A percentile compares a stretch with the other conserved stretches of the same genome.
Evolutionary conservation across 2,329 filamentous ascomycete species (phyloP).

Genomic region (Xylaria sp.): DNA sequence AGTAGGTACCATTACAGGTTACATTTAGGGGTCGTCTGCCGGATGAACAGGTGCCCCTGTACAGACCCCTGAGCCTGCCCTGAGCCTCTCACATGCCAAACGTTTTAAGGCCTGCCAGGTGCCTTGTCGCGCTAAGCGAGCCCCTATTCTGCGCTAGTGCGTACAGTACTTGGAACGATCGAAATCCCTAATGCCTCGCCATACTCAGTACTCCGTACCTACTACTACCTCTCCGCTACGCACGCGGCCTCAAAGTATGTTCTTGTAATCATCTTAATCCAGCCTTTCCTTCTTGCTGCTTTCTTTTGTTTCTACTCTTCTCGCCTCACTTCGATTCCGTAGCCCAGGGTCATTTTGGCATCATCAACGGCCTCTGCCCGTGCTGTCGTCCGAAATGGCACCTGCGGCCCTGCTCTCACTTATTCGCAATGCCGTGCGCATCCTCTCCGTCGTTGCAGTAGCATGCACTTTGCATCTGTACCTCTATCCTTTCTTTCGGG

Average conservation of each 20-base stretch:
- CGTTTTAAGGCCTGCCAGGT: no score
- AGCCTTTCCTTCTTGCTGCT: neutral
- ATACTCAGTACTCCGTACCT: neutral
- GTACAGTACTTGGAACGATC: neutral
- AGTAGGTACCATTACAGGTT: no score
- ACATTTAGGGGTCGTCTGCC: no score
- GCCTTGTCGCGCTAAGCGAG: neutral
- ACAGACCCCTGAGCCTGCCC: no score
- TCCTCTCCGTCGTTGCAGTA: slow-evolving; percentile 69
- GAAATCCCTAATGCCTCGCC: no score
- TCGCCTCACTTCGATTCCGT: slow-evolving; percentile 13
- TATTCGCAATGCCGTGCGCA: slow-evolving; percentile 62
- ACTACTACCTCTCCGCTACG: neutral
- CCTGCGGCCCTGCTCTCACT: slow-evolving; percentile 58
- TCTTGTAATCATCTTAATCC: neutral
- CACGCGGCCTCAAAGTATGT: neutral
- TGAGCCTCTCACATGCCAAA: no score
- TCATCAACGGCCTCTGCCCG: slow-evolving; percentile 39
- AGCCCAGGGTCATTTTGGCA: slow-evolving; percentile 31
- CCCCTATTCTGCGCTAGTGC: slow-evolving; percentile 24
- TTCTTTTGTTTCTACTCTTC: neutral
- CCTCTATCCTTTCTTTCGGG: slow-evolving; percentile 80
- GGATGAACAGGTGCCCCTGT: no score
- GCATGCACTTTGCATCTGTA: slow-evolving; percentile 80
- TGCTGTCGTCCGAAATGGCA: slow-evolving; percentile 56